These are phyloP conservation scores for Artemisia tridentata DNA, from an alignment of 129 eudicot species.

Conservation along the genomic window DNA sequence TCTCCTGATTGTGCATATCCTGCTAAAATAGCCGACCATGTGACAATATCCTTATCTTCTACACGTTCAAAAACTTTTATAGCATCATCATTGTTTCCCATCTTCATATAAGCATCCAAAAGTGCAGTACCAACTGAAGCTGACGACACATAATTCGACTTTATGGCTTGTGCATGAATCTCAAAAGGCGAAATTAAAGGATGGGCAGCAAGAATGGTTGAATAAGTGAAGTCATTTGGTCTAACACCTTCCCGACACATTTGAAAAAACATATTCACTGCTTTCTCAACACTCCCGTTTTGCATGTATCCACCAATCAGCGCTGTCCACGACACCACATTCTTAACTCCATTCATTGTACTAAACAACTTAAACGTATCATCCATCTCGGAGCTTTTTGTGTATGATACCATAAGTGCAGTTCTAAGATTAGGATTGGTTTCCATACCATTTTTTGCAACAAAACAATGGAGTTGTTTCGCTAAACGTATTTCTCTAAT, in stretches of 20 bases:
- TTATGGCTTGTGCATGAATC: conserved; percentile 77
- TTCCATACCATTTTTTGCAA: conserved; percentile 52
- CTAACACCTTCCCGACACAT: conserved; percentile 59
- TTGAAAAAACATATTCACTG: conserved; percentile 47
- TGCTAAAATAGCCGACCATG: conserved; percentile 93
- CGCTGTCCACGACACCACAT: conserved; percentile 87
- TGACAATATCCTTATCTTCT: conserved; percentile 64
- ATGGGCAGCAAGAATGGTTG: conserved; percentile 66
- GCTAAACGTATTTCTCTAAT: conserved; percentile 53
- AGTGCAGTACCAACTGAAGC: conserved; percentile 88
- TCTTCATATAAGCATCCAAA: conserved; percentile 69
- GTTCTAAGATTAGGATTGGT: conserved; percentile 54
- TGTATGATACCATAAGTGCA: conserved; percentile 74
- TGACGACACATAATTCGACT: conserved; percentile 56
- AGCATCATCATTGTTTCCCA: conserved; percentile 56
- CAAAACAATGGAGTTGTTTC: conserved; percentile 62
- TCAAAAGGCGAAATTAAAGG: conserved; percentile 54
- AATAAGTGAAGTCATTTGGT: conserved; percentile 76
- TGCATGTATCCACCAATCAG: conserved; percentile 77
- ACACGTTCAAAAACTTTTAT: conserved; percentile 53
- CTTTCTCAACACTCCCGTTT: conserved; percentile 41
- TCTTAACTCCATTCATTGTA: conserved; percentile 35
- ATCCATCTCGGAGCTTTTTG: conserved; percentile 55
- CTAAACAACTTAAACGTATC: conserved; percentile 55
- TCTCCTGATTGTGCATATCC: conserved; percentile 76